Evolutionary conservation across 208 protist species (phyloP).

Genomic region (Herpetomonas tarakana): DNA sequence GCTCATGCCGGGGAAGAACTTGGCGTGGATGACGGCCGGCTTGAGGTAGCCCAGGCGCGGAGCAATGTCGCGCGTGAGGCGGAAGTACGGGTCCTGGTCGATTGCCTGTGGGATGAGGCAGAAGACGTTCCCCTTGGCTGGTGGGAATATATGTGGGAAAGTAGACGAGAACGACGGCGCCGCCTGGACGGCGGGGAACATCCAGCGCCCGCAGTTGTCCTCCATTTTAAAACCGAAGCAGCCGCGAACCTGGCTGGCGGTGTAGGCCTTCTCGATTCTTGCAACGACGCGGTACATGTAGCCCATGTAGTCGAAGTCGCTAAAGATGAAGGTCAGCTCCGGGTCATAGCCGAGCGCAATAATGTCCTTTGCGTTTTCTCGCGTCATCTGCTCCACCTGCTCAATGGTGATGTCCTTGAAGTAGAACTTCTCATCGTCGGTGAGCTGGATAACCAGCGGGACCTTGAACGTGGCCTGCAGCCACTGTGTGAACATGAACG

Average conservation of each 20-base stretch:
- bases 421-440: constrained; percentile 99
- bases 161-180: constrained; percentile 96
- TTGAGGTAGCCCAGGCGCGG: constrained; percentile 95
- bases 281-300: constrained; percentile 97
- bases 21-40: constrained; percentile 96
- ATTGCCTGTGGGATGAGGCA: constrained; percentile 99
- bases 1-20: constrained; percentile 98
- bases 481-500: constrained; percentile 99
- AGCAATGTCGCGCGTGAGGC: constrained; percentile 98
- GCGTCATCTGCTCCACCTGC: constrained; percentile 89
- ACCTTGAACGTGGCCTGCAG: constrained; percentile 99
- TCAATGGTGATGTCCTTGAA: constrained; percentile 97
- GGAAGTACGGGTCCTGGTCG: constrained; percentile 99
- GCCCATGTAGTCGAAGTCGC: constrained; percentile 97
- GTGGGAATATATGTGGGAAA: constrained; percentile 97
- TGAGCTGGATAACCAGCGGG: constrained; percentile 99
- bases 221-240: constrained; percentile 97
- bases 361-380: constrained; percentile 99
- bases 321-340: constrained; percentile 99
- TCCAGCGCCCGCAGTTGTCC: constrained; percentile 96
- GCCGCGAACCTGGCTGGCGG: constrained; percentile 91
- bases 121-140: constrained; percentile 83
- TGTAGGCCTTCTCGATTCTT: constrained; percentile 95
- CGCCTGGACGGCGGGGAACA: constrained; percentile 98
- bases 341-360: constrained; percentile 99